Conservation (phyloP, 768 basidiomycete genomes). For the Hygrophoropsis aurantiaca region DNA sequence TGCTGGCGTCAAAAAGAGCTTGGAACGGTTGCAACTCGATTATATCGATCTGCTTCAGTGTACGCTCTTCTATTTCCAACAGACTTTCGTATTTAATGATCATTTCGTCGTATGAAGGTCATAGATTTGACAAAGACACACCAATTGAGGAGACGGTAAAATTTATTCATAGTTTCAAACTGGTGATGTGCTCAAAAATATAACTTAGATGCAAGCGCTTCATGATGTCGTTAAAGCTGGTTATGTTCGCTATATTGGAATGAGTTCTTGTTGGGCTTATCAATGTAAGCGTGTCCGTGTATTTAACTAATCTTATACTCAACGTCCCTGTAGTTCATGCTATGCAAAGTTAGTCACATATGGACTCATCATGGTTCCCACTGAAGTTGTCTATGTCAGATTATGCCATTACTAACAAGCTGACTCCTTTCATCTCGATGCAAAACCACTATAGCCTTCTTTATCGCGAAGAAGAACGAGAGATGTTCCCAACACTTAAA, state of each 20-base stretch:
- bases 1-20: constrained; percentile 45
- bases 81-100: neutral
- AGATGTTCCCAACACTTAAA: constrained; percentile 54
- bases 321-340: constrained; percentile 31
- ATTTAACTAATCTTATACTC: neutral
- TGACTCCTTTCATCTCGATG: constrained; percentile 62
- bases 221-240: constrained; percentile 52
- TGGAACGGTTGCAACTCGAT: constrained; percentile 45
- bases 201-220: constrained; percentile 43
- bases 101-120: constrained; percentile 27
- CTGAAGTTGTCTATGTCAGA: constrained; percentile 15
- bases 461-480: constrained; percentile 62
- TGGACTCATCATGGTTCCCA: neutral
- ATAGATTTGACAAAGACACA: constrained; percentile 51
- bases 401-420: constrained; percentile 41
- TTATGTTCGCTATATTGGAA: constrained; percentile 47
- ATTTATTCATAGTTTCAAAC: neutral
- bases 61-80: constrained; percentile 10
- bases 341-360: constrained; percentile 35
- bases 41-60: constrained; percentile 62
- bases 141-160: constrained; percentile 45
- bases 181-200: neutral
- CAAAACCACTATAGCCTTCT: constrained; percentile 58
- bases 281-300: constrained; percentile 27
- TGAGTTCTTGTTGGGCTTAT: constrained; percentile 41